A percentile compares a stretch with the other conserved stretches of the same genome.
phyloP scores from a whole-genome alignment of 805 yeast genomes.

The Kuraishia ogatae region DNA sequence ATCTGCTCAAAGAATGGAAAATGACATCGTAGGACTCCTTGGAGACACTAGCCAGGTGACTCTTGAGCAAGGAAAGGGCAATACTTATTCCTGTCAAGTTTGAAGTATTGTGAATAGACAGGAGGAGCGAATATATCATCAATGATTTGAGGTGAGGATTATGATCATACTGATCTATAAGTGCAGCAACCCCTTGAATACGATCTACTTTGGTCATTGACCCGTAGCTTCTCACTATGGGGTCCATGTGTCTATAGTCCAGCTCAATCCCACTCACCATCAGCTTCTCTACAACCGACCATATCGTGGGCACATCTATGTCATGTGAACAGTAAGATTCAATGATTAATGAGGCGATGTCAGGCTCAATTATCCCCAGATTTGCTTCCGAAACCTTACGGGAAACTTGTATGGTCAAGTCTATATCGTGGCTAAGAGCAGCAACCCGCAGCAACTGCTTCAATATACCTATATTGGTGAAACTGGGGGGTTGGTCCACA shows the following conservation, averaged over 20 bases:
- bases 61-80: not conserved
- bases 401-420: not conserved
- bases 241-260: not conserved
- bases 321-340: not conserved
- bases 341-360: not conserved
- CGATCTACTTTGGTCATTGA: not conserved
- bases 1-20: conserved; percentile 9
- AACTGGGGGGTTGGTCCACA: not conserved
- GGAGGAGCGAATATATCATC: not conserved
- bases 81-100: not conserved
- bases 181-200: not conserved
- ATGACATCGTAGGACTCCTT: conserved; percentile 10
- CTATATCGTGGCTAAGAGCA: not conserved
- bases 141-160: not conserved
- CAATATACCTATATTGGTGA: not conserved
- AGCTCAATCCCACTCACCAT: not conserved
- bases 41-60: conserved; percentile 4
- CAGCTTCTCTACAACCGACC: not conserved
- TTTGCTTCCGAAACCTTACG: not conserved
- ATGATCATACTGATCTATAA: not conserved
- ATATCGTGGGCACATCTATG: not conserved
- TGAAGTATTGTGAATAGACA: not conserved
- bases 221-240: not conserved
- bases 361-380: not conserved
- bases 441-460: not conserved